Conservation (phyloP, 768 basidiomycete species). For the Pleurotus eryngii region DNA sequence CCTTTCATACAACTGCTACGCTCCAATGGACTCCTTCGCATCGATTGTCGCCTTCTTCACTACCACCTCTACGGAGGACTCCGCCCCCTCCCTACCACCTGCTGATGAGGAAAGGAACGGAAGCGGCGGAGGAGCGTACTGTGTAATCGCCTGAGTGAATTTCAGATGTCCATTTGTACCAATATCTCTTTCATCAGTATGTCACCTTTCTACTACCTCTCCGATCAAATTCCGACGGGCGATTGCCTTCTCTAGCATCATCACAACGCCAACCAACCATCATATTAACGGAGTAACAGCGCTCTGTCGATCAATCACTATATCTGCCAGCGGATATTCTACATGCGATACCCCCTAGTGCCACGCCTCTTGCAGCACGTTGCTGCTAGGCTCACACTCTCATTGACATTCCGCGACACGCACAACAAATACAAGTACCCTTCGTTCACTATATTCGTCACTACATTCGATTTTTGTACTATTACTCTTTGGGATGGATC, state of each 20-base stretch:
- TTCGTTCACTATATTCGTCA: not conserved
- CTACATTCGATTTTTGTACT: conserved; percentile 4
- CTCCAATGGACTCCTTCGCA: conserved; percentile 6
- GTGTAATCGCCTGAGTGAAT: conserved; percentile 9
- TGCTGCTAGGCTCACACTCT: not conserved
- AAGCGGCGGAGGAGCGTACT: conserved; percentile 4
- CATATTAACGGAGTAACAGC: not conserved
- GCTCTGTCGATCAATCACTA: not conserved
- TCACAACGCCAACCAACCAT: too few relatives aligned
- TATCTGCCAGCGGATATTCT: not conserved
- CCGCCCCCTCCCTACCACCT: conserved; percentile 6
- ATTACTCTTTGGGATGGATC: conserved; percentile 9
- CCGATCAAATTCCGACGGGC: too few relatives aligned
- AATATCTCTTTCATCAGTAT: not conserved
- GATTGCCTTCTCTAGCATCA: too few relatives aligned
- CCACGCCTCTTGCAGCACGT: not conserved
- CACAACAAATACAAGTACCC: not conserved
- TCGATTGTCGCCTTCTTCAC: conserved; percentile 9
- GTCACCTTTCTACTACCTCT: too few relatives aligned
- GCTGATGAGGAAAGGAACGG: conserved; percentile 3
- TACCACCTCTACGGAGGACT: not conserved
- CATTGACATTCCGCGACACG: not conserved
- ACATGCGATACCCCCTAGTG: not conserved
- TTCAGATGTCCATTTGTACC: not conserved
- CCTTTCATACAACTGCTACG: not conserved